Evolutionary conservation across 2,329 filamentous ascomycete species (phyloP).

Genomic region (Mollisia scopiformis): DNA sequence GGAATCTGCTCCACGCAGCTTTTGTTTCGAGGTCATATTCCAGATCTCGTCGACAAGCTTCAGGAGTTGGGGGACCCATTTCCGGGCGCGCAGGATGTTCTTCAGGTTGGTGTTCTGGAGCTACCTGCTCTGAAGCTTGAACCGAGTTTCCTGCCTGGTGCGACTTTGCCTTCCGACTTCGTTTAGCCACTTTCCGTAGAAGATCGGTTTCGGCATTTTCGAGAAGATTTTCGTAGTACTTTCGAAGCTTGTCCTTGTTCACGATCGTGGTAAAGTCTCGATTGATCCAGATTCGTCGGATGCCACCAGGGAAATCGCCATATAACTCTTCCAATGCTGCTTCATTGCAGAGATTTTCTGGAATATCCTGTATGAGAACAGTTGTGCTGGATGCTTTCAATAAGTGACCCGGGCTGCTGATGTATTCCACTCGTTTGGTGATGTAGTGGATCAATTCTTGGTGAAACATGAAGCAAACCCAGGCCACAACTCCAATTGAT

Average conservation of each 20-base stretch:
- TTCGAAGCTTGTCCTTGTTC: constrained; percentile 32
- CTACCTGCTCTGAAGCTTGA: constrained; percentile 13
- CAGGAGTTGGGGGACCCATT: constrained; percentile 21
- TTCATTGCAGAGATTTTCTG: constrained; percentile 31
- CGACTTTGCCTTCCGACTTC: constrained; percentile 13
- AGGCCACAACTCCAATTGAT: constrained; percentile 32
- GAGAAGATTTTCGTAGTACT: constrained; percentile 32
- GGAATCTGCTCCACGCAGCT: constrained; percentile 29
- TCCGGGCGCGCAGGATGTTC: constrained; percentile 14
- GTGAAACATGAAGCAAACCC: constrained; percentile 36
- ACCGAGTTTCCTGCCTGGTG: constrained; percentile 12
- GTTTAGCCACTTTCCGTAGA: constrained; percentile 22
- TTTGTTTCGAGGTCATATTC: constrained; percentile 26
- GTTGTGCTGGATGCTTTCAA: constrained; percentile 36
- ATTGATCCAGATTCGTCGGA: constrained; percentile 38
- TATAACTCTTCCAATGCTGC: constrained; percentile 34
- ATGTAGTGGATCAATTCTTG: constrained; percentile 37
- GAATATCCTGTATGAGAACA: constrained; percentile 39
- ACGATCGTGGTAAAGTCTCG: constrained; percentile 33
- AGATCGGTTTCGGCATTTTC: constrained; percentile 33
- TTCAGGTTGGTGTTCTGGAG: constrained; percentile 13
- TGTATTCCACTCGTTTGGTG: constrained; percentile 33
- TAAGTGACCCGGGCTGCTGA: constrained; percentile 33
- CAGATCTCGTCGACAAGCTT: constrained; percentile 20
- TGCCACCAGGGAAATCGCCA: constrained; percentile 35